Percentiles rank a stretch among this genome's conserved stretches.
Conservation (phyloP, 2,329 filamentous ascomycete genomes). For the Achaetomium macrosporum region DNA sequence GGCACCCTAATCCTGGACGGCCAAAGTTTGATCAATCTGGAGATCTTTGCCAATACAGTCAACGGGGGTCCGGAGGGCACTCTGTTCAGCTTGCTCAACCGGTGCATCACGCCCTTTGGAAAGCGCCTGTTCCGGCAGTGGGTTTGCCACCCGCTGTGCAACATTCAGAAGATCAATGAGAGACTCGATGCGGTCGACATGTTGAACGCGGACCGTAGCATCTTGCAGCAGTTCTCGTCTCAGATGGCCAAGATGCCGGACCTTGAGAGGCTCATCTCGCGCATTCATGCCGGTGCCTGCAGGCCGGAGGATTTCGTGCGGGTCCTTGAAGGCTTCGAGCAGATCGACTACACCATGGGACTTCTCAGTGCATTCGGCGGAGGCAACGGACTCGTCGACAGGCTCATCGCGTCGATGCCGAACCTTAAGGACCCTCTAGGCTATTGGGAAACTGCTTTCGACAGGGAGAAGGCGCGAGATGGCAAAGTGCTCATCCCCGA, state of each 20-base stretch:
- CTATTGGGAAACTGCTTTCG: conserved; percentile 89
- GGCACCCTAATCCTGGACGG: conserved; percentile 90
- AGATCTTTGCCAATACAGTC: conserved; percentile 88
- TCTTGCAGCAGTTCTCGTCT: conserved; percentile 82
- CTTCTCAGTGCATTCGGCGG: conserved; percentile 67
- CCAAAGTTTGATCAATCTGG: conserved; percentile 95
- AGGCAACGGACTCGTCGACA: conserved; percentile 78
- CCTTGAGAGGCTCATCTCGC: conserved; percentile 86
- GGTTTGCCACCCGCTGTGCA: conserved; percentile 92
- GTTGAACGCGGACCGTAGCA: conserved; percentile 72
- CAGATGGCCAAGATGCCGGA: conserved; percentile 91
- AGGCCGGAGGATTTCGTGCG: conserved; percentile 87
- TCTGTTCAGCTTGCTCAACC: conserved; percentile 82
- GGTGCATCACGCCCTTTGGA: conserved; percentile 92
- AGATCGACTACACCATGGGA: conserved; percentile 90
- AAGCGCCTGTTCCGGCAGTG: conserved; percentile 94
- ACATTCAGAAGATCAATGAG: conserved; percentile 83
- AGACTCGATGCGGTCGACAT: conserved; percentile 90
- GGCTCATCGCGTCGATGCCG: conserved; percentile 80
- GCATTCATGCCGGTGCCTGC: conserved; percentile 88
- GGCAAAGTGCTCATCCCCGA: conserved; percentile 80
- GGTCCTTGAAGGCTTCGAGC: conserved; percentile 92
- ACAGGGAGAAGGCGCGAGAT: conserved; percentile 71
- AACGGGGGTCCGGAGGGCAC: conserved; percentile 83
- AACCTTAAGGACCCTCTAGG: conserved; percentile 67